phyloP scores from a whole-genome alignment of 2,329 filamentous ascomycete genomes.

The Chrysoporthe cubensis region DNA sequence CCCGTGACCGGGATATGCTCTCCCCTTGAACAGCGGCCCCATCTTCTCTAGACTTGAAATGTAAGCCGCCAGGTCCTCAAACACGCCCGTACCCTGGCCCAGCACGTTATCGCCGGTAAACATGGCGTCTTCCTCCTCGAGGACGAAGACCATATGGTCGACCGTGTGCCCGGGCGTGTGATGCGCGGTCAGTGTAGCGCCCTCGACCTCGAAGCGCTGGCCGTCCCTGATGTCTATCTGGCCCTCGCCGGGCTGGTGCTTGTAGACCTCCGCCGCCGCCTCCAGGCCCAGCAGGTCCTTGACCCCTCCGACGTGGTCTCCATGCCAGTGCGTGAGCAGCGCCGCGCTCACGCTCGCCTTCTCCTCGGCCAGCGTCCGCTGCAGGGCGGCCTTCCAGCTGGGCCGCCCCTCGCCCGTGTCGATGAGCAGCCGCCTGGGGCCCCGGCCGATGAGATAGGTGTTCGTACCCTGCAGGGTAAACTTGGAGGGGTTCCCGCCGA shows the following conservation, averaged over 20 bases:
- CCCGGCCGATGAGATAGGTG: constrained; percentile 88
- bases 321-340: constrained; percentile 91
- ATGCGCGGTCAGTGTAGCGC: constrained; percentile 64
- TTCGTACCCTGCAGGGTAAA: constrained; percentile 81
- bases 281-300: constrained; percentile 66
- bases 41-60: constrained; percentile 65
- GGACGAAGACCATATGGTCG: constrained; percentile 70
- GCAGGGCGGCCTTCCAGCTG: constrained; percentile 71
- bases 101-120: constrained; percentile 78
- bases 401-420: constrained; percentile 86
- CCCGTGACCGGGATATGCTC: constrained; percentile 88
- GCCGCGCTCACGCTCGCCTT: constrained; percentile 69
- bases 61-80: constrained; percentile 68
- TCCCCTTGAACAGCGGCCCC: constrained; percentile 62
- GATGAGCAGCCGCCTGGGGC: constrained; percentile 74
- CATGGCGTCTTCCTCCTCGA: constrained; percentile 64
- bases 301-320: constrained; percentile 81
- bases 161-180: constrained; percentile 71
- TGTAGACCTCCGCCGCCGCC: constrained; percentile 63
- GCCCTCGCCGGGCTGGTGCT: constrained; percentile 52
- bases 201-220: constrained; percentile 53
- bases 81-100: constrained; percentile 74
- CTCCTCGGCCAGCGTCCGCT: constrained; percentile 67
- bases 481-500: constrained; percentile 91
- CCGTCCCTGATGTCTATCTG: constrained; percentile 50